Evolutionary conservation across 1,139 yeast species (phyloP), one percentile per base, ranked within the genome.

Genomic region (Candida pseudoviswanathii): DNA sequence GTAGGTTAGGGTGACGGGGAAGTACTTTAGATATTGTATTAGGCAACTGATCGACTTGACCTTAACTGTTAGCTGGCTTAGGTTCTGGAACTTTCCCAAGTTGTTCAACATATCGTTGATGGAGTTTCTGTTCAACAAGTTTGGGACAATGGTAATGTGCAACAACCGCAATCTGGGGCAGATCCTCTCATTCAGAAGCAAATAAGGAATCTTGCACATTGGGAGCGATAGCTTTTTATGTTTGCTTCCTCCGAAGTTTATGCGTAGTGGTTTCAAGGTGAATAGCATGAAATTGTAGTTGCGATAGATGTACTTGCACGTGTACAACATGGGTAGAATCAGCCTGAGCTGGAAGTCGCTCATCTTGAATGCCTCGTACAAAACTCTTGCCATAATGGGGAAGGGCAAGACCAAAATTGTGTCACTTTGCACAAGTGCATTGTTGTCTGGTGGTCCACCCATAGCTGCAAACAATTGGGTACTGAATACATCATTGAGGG

Each of bases 381-480:
- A 38, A 3, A 62, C 54, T 43, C 60, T 46, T 9, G 52, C 49
- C 26, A 59, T 51, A 2, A 62, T 43, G 25, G 55, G 58, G 22
- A 46, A 38, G 2, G 66, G 64, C 10, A 63, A 50, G 4, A 51
- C 44, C 8, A 55, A 46, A 3, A 58, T 26, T 11, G 44, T n/a
- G n/a, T n/a, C n/a, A 33, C 6, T 5, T 11, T 22, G 44, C 16
- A 9, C 8, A 22, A 22, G 24, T 21, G 43, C n/a, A 8, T n/a
- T 38, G 21, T 10, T 41, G 24, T 5, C 31, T 24, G 24, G 38
- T 33, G 42, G 40, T 44, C 40, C 2, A 29, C 36, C 4, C 41
- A 10, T 10, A 16, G 43, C 10, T 41, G 38, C 38, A 39, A 43
- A 27, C 11, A 25, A 16, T 36, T 36, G 11, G 37, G 37, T n/a